phyloP scores from a whole-genome alignment of 257 asterid genomes.

The Solanum appendiculatum region DNA sequence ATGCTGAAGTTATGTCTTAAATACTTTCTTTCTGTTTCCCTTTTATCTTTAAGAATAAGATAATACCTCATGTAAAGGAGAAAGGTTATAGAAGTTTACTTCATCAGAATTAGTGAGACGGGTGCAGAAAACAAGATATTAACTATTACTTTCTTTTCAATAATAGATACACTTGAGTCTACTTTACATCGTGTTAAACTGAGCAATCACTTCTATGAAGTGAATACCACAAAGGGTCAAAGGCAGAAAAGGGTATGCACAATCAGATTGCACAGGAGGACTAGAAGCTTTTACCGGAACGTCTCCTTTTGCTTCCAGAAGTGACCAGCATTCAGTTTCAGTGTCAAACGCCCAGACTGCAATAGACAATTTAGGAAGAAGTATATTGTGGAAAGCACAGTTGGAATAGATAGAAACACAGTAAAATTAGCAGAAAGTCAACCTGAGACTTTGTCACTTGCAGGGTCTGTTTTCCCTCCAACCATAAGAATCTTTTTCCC shows the following conservation, averaged over 20 bases:
- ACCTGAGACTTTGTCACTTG: slow-evolving; percentile 81
- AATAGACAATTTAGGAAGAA: slow-evolving; percentile 6
- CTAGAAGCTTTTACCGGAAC: slow-evolving; percentile 60
- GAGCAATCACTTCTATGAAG: neutral
- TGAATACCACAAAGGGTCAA: neutral
- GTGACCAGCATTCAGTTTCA: slow-evolving; percentile 96
- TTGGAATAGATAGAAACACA: neutral
- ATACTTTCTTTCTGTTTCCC: neutral
- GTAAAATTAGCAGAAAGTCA: slow-evolving; percentile 5
- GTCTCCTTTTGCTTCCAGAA: slow-evolving; percentile 85
- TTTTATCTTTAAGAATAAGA: neutral
- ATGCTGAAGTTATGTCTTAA: neutral
- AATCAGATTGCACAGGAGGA: neutral
- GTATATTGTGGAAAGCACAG: neutral
- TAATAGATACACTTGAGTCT: neutral
- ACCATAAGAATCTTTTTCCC: slow-evolving; percentile 87
- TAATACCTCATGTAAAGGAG: neutral
- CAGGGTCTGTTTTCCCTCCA: slow-evolving; percentile 93
- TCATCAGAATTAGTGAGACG: neutral
- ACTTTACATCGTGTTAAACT: neutral
- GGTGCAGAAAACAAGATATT: neutral
- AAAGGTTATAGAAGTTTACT: neutral
- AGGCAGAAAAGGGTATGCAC: neutral
- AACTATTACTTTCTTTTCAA: neutral
- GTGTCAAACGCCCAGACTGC: slow-evolving; percentile 94